These are phyloP conservation scores for Tieghemostelium lacteum DNA, from an alignment of 78 protist genomes.

Conservation along the genomic window DNA sequence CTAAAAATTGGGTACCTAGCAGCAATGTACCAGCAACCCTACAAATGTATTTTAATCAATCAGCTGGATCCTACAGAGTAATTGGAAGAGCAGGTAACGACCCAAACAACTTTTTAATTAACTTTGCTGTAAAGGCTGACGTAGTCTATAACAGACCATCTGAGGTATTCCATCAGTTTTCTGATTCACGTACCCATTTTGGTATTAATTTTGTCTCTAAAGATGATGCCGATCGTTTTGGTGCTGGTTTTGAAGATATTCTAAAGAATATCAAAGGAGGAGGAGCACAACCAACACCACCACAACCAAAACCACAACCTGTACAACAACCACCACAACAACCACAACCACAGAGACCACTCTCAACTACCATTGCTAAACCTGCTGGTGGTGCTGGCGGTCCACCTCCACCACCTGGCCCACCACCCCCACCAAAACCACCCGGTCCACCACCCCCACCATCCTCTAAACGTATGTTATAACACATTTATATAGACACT, in stretches of 20 bases:
- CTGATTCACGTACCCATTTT: slow-evolving; percentile 78
- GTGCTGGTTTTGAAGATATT: slow-evolving; percentile 69
- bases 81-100: slow-evolving; percentile 68
- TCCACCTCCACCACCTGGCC: neutral
- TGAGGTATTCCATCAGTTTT: slow-evolving; percentile 73
- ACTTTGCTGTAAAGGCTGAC: slow-evolving; percentile 65
- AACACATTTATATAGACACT: neutral
- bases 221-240: slow-evolving; percentile 66
- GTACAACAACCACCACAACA: neutral
- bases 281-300: neutral
- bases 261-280: slow-evolving; percentile 39
- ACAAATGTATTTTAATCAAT: slow-evolving; percentile 37
- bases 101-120: slow-evolving; percentile 66
- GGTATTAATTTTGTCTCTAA: slow-evolving; percentile 73
- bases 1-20: slow-evolving; percentile 67
- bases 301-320: slow-evolving; percentile 5
- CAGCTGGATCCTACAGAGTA: slow-evolving; percentile 42
- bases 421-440: slow-evolving; percentile 18
- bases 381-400: neutral
- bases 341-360: slow-evolving; percentile 33
- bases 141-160: slow-evolving; percentile 68
- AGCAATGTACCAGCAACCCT: slow-evolving; percentile 57
- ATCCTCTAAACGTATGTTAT: slow-evolving; percentile 17
- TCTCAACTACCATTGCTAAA: neutral
- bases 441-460: slow-evolving; percentile 33